phyloP scores from a whole-genome alignment of 2,329 filamentous ascomycete species.

The Fusarium vanettenii region DNA sequence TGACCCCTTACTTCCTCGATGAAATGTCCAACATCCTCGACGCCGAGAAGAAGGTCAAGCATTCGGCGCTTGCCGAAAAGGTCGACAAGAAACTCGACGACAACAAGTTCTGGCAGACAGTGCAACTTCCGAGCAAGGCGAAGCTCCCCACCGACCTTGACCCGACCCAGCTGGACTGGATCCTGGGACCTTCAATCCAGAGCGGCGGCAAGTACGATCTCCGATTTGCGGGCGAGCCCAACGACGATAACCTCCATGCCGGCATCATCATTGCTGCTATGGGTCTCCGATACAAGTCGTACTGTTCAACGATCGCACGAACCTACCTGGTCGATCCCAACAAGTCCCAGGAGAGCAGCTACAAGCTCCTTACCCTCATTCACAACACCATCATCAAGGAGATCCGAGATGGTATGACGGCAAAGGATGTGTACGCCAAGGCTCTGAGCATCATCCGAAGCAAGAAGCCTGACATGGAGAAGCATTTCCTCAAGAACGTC shows the following conservation, averaged over 20 bases:
- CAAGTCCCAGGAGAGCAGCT: slow-evolving; percentile 93
- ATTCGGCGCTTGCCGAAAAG: slow-evolving; percentile 86
- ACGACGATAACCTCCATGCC: slow-evolving; percentile 85
- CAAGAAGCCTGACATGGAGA: slow-evolving; percentile 95
- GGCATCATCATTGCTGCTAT: slow-evolving; percentile 94
- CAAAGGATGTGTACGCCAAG: slow-evolving; percentile 93
- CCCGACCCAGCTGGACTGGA: slow-evolving; percentile 91
- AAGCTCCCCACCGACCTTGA: slow-evolving; percentile 92
- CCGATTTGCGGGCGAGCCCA: slow-evolving; percentile 80
- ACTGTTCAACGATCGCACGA: slow-evolving; percentile 90
- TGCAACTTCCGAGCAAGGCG: slow-evolving; percentile 74
- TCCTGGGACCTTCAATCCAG: slow-evolving; percentile 88
- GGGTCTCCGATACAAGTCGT: slow-evolving; percentile 94
- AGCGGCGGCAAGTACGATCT: slow-evolving; percentile 97
- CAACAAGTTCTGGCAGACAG: slow-evolving; percentile 88
- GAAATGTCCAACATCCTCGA: slow-evolving; percentile 98
- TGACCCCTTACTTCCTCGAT: slow-evolving; percentile 97
- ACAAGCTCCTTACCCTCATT: slow-evolving; percentile 86
- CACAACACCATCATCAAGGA: slow-evolving; percentile 93
- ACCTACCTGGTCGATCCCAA: slow-evolving; percentile 98
- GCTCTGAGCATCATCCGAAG: slow-evolving; percentile 82
- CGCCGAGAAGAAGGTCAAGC: slow-evolving; percentile 96
- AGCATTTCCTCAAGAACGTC: slow-evolving; percentile 92
- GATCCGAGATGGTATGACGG: slow-evolving; percentile 84
- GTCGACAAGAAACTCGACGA: slow-evolving; percentile 94